Base-by-base conservation (phyloP, 1,284 basidiomycete genomes). In the Rhodotorula sp. region DNA sequence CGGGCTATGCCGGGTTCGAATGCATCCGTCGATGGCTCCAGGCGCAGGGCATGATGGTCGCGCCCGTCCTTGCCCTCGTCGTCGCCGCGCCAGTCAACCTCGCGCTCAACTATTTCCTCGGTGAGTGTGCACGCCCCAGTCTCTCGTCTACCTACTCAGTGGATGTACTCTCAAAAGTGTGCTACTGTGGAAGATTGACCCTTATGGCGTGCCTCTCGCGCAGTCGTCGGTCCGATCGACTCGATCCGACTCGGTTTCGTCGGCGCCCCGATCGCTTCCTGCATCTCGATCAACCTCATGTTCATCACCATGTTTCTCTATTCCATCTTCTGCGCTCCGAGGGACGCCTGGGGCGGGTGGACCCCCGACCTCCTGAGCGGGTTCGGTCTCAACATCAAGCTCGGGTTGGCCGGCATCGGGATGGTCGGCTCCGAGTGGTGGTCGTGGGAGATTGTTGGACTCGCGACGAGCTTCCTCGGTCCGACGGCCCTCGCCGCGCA, bases 201-300 rank as follows among this genome's bases (percentile, higher is more conserved):
- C 8, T 6, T 5, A 34, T 34, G 39, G 34, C 39, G 39, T 43
- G 39, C 39, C 39, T 14, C 39, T 43, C 39, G 10, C 12, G 8
- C 10, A 43, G 92, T 83, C 18, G 81, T 80, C 79, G 82, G 82
- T 1, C 82, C 82, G 10, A 47, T 63, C 49, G 78, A 80, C 26
- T 43, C 26, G 3, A 64, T 94, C 65, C 85, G 91, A 23, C 84
- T 98, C 1, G 96, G 96, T 14, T 99, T 94, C 82, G 88, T 93
- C 70, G 96, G 96, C 15, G 95, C 95, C 3, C 95, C 96, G 0
- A 85, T 97, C 51, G 91, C 95, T 0, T 93, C 92, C 0, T 90
- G 91, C 0, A 86, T 96, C 70, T 91, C 91, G 5, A 92, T 93
- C 84, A 96, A 93, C 81, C 84, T 96, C 47, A 90, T 94, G 80